A percentile compares a stretch with the other conserved stretches of the same genome.
Evolutionary conservation across 176 grass and related monocot genomes (phyloP).

Genomic region (Rhynchospora tenuis): DNA sequence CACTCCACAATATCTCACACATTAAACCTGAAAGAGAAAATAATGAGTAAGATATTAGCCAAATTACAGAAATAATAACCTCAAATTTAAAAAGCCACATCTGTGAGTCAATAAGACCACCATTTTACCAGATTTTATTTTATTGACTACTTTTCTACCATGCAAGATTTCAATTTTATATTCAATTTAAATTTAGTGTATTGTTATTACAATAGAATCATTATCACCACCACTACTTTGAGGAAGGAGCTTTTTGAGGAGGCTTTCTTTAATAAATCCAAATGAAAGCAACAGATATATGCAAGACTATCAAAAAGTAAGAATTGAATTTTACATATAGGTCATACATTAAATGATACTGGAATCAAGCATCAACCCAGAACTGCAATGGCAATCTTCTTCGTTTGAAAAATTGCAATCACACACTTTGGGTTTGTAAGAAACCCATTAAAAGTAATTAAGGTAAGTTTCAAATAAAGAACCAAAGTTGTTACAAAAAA

Average conservation of each 20-base stretch:
- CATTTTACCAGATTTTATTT: neutral
- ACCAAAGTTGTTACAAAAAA: neutral
- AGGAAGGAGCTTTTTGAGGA: no score
- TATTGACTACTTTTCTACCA: neutral
- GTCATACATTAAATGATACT: neutral
- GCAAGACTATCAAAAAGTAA: no score
- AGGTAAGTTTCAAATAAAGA: neutral
- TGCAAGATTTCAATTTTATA: neutral
- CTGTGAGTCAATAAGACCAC: neutral
- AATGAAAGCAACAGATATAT: no score
- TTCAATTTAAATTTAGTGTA: neutral
- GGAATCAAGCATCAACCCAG: neutral
- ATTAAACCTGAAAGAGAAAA: constrained; percentile 50
- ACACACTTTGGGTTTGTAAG: neutral
- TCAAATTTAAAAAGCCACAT: neutral
- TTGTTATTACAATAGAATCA: neutral
- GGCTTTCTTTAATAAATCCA: no score
- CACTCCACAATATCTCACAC: constrained; percentile 91
- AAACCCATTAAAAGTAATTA: neutral
- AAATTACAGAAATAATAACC: neutral
- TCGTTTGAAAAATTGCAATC: neutral
- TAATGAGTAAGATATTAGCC: neutral
- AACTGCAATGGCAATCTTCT: neutral
- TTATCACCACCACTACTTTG: neutral
- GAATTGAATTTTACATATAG: neutral